These are phyloP conservation scores for Mycena metata DNA, from an alignment of 768 basidiomycete species.

Conservation along the genomic window DNA sequence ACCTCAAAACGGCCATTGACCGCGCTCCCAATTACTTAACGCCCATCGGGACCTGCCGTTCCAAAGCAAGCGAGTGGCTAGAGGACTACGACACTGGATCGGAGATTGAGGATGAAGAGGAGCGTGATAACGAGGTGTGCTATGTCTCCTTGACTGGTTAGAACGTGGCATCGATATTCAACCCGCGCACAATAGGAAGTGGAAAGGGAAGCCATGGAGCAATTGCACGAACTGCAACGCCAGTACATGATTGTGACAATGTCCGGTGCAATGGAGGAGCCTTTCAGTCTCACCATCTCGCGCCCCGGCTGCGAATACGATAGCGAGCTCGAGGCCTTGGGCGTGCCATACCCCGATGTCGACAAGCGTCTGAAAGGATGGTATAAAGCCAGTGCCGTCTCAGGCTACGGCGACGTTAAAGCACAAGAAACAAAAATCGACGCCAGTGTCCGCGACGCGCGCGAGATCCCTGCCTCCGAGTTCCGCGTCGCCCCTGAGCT, in stretches of 20 bases:
- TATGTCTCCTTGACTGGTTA: slow-evolving; percentile 4
- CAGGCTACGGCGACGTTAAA: slow-evolving; percentile 45
- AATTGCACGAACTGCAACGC: background rate
- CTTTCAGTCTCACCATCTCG: slow-evolving; percentile 9
- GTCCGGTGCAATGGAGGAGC: too few species aligned
- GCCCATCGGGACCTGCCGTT: slow-evolving; percentile 20
- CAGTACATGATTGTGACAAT: too few species aligned
- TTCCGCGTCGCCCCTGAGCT: slow-evolving; percentile 38
- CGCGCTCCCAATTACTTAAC: slow-evolving; percentile 15
- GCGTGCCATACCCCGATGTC: too few species aligned
- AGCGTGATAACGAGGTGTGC: slow-evolving; percentile 7
- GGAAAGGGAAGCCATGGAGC: background rate
- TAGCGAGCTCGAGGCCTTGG: background rate
- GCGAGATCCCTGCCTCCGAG: slow-evolving; percentile 43
- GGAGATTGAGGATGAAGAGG: slow-evolving; percentile 2
- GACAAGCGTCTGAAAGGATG: slow-evolving; percentile 9
- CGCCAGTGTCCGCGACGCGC: slow-evolving; percentile 39
- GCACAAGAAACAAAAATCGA: slow-evolving; percentile 41
- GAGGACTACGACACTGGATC: background rate
- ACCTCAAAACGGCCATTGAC: slow-evolving; percentile 24
- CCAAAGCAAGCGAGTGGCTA: slow-evolving; percentile 18
- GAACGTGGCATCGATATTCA: too few species aligned
- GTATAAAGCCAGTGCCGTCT: slow-evolving; percentile 36
- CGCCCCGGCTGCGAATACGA: slow-evolving; percentile 18
- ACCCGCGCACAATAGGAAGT: too few species aligned